These are phyloP conservation scores for Amniculicola lignicola DNA, from an alignment of 495 filamentous ascomycete species.

Conservation along the genomic window DNA sequence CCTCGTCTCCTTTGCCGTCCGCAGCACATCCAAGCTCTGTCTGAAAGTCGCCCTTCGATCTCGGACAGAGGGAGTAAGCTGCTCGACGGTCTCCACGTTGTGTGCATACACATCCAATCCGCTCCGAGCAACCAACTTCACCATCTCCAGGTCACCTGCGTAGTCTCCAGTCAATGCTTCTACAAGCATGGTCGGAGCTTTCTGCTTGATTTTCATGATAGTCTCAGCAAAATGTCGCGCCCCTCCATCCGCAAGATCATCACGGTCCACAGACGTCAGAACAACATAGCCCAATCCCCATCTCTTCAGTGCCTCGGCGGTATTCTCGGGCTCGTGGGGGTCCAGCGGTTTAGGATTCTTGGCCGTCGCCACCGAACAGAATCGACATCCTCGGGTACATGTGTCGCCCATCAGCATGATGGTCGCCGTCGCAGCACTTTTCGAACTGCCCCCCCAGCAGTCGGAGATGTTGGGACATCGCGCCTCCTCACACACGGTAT, in stretches of 20 bases:
- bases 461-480: slow-evolving; percentile 95
- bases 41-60: slow-evolving; percentile 88
- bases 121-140: slow-evolving; percentile 72
- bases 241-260: slow-evolving; percentile 86
- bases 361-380: slow-evolving; percentile 92
- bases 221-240: slow-evolving; percentile 92
- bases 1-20: slow-evolving; percentile 72
- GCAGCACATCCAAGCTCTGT: slow-evolving; percentile 76
- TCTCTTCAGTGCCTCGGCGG: slow-evolving; percentile 82
- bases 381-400: slow-evolving; percentile 93
- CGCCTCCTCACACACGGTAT: slow-evolving; percentile 97
- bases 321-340: slow-evolving; percentile 94
- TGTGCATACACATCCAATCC: slow-evolving; percentile 96
- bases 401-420: slow-evolving; percentile 99
- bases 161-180: slow-evolving; percentile 94
- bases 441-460: slow-evolving; percentile 91
- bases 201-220: slow-evolving; percentile 87
- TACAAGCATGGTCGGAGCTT: slow-evolving; percentile 81
- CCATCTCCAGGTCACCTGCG: slow-evolving; percentile 76
- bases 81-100: slow-evolving; percentile 95
- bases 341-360: slow-evolving; percentile 78
- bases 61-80: slow-evolving; percentile 79
- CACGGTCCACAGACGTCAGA: slow-evolving; percentile 86
- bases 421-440: slow-evolving; percentile 87
- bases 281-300: slow-evolving; percentile 98